Base-by-base conservation (phyloP, 768 basidiomycete genomes). In the Daedalea quercina region DNA sequence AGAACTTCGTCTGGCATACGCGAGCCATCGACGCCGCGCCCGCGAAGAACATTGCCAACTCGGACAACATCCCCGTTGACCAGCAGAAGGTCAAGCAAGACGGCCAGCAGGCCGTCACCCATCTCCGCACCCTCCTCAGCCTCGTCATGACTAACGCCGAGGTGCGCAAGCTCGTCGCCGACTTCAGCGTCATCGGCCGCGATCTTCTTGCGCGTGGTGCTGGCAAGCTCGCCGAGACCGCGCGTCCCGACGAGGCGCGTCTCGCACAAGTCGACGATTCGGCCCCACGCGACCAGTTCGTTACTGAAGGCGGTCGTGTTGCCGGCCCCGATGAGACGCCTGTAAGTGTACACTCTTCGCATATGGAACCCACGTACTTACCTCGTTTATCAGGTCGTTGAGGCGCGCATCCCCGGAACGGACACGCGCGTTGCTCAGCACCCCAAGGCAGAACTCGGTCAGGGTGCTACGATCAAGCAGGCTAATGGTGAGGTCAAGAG, bases 121-220 rank as follows among this genome's bases (percentile, higher is more conserved):
- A 97, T 69, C 80, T 97, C 15, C 90, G 94, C 58, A 94, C 93
- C 0, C 79, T 99, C 44, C 75, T 90, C 54, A 80, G 81, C 41
- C 85, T 97, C 61, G 75, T 97, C 62, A 76, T 93, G 56, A 95
- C 94, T 65, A 99, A 99, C 72, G 86, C 89, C 0, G 90, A 95
- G 71, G 86, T 89, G 26, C 86, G 93, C 62, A 95, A 96, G 67
- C 82, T 96, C 25, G 69, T 94, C 49, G 78, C 82, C 1, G 90
- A 93, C 68, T 84, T 88, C 57, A 78, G 81, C 9, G 66, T 85
- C 53, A 82, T 91, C 46, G 88, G 89, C 0, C 85, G 91, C 40
- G 92, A 95, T 66, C 74, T 96, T 50, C 81, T 95, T 56, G 81
- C 90, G 3, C 84, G 79, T 35, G 79, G 79, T 19, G 84, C 88